phyloP scores from a whole-genome alignment of 345 rosid genomes.

The Viola odorata region DNA sequence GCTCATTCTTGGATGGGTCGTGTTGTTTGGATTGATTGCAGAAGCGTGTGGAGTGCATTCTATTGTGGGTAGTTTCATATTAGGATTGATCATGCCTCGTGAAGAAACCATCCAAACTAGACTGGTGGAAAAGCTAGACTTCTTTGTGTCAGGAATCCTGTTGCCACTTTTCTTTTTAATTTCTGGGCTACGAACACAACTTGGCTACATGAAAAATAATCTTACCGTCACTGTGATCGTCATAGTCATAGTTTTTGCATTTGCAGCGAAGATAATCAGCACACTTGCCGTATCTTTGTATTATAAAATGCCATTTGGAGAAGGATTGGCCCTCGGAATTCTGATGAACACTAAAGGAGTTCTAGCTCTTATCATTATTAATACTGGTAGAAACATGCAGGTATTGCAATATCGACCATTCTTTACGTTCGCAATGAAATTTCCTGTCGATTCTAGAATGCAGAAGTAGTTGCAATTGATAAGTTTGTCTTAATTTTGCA shows the following conservation, averaged over 20 bases:
- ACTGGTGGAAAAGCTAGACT: constrained; percentile 1
- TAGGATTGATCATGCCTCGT: not conserved
- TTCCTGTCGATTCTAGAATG: not conserved
- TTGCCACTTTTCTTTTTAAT: constrained; percentile 4
- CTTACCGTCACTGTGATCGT: not conserved
- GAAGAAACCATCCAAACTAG: not conserved
- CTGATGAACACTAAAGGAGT: constrained; percentile 10
- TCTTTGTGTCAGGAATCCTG: constrained; percentile 5
- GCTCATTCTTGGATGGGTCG: not conserved
- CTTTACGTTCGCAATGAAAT: not conserved
- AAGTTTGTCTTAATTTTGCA: not conserved
- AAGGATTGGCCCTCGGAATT: constrained; percentile 4
- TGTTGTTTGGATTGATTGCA: not conserved
- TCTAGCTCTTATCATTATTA: not conserved
- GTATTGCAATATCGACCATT: not conserved
- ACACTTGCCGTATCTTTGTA: not conserved
- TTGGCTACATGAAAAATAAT: not conserved
- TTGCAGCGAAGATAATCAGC: constrained; percentile 1
- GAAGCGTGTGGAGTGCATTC: not conserved
- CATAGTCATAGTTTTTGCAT: not conserved
- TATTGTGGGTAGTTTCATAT: not conserved
- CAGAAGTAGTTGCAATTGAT: not conserved
- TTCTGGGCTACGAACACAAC: not conserved
- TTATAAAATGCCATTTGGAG: not conserved
- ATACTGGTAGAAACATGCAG: not conserved